Base-by-base conservation (phyloP, 192 early-diverging fungal species). In the Dimargaris verticillata region DNA sequence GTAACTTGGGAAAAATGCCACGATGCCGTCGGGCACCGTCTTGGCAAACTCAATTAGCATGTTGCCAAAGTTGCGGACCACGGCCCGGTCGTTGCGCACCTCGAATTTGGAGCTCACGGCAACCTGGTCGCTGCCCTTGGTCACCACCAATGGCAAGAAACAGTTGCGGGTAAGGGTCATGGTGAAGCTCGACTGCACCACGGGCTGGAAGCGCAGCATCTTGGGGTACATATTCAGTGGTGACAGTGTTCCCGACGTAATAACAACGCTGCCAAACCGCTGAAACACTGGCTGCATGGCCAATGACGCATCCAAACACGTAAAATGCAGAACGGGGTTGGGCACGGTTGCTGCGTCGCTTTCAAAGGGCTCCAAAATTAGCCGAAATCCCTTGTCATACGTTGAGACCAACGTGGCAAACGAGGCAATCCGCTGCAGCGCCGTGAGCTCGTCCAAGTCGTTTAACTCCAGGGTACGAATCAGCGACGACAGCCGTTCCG, bases 221-320 rank as follows among this genome's bases (percentile, higher is more conserved):
- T 87, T 88, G 25, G 97, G 95, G 62, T 99, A 99, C 76, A 99
- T 88, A 47, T 95, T 92, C 76, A 99, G 77, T 1, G 97, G 97
- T 15, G 97, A 99, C 51, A 99, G 74, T n/a, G 97, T 99, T 58
- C 97, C 97, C 2, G 95, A 97, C 0, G 97, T 99, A 67, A 99
- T 96, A 54, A 97, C 86, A 12, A 99, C 97, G 3, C 88, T 86
- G 59, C 83, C 84, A 73, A 97, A 99, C 18, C 93, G 79, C 28
- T 94, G 83, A 79, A 99, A 97, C 13, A 99, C 87, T 15, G 97
- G 97, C 64, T 82, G 83, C 63, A 99, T 97, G 4, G 95, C 95
- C 54, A 97, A 77, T 1, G 93, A 88, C 0, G 97, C 92, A 71
- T 99, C 97, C 42, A 99, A 70, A 66, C 97, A 99, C 66, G 88